Base-by-base conservation (phyloP, 176 grass and related monocot species). In the Puccinellia tenuiflora region DNA sequence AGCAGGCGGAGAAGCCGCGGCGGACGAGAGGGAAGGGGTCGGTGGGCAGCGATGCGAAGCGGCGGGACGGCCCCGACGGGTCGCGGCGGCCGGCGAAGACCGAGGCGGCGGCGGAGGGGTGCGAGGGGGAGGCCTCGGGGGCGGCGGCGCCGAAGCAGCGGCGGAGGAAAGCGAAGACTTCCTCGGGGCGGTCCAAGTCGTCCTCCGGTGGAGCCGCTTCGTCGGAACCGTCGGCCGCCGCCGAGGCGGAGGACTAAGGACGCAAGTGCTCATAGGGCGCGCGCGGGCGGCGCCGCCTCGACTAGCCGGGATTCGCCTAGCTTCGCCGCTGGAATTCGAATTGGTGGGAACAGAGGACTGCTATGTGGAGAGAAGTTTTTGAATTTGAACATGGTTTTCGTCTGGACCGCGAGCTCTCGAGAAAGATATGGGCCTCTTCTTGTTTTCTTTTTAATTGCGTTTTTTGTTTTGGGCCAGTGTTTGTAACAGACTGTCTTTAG, bases 141-240 rank as follows among this genome's bases (percentile, higher is more conserved):
- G 69, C 73, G 9, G 60, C 82, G 26, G 79, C 55, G 55, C 17
- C 74, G 75, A 90, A 86, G 75, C 84, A 83, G 75, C 57, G 84
- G 67, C 84, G 88, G 80, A 90, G 88, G 88, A 90, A 86, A 75
- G 39, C 79, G 3, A 85, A 47, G 78, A 65, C 77, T 76, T 75
- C 84, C 68, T 79, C 85, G 42, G 85, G 50, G 24, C 81, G 61
- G 70, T 78, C 84, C 9, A 83, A 73, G 79, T 79, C 84, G 79
- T 90, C 79, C 16, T 85, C 84, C 17, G 84, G 71, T 0, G 83
- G 78, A 20, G 79, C 63, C 37, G 56, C 78, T 3, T 57, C 59
- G 39, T 29, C 85, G 33, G 84, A 75, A 29, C 68, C 42, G 30
- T 24, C 83, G 29, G 59, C 40, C 40, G 39, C 46, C n/a, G 47